These are phyloP conservation scores for Citrus maxima DNA, from an alignment of 345 rosid genomes.

Conservation along the genomic window DNA sequence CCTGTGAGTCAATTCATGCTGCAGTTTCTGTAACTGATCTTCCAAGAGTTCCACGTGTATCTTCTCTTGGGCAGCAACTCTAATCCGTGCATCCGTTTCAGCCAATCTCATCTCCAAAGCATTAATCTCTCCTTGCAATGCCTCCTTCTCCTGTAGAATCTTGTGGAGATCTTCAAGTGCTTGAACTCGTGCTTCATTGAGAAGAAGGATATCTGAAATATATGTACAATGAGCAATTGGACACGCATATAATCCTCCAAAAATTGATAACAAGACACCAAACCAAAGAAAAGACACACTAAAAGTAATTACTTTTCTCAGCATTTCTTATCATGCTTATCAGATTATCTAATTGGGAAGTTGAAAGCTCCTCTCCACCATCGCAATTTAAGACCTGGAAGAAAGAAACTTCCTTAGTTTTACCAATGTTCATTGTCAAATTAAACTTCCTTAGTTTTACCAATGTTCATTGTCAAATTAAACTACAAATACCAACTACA, in stretches of 20 bases:
- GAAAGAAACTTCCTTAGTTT: conserved; percentile 7
- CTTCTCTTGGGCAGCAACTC: conserved; percentile 75
- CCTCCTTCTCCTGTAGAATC: conserved; percentile 70
- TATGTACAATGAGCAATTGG: conserved; percentile 3
- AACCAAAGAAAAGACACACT: background rate
- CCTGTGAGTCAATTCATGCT: conserved; percentile 45
- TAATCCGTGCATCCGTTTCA: conserved; percentile 86
- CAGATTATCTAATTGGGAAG: conserved; percentile 59
- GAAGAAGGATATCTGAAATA: conserved; percentile 72
- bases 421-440: background rate
- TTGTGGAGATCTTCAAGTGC: conserved; percentile 70
- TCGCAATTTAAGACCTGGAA: conserved; percentile 48
- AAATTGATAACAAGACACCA: background rate
- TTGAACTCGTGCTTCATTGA: conserved; percentile 73
- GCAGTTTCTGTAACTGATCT: conserved; percentile 66
- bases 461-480: background rate
- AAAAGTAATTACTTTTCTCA: conserved; percentile 59
- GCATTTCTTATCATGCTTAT: conserved; percentile 77
- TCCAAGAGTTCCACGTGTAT: conserved; percentile 64
- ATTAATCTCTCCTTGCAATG: conserved; percentile 70
- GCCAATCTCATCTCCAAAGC: conserved; percentile 66
- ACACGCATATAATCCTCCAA: background rate
- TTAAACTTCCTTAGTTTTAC: background rate
- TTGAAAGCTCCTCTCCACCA: conserved; percentile 42
- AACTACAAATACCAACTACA: background rate